A percentile compares a stretch with the other conserved stretches of the same genome.
These are phyloP conservation scores for Ceratocystis diversiconidia DNA, from an alignment of 2,329 filamentous ascomycete species.

Conservation along the genomic window DNA sequence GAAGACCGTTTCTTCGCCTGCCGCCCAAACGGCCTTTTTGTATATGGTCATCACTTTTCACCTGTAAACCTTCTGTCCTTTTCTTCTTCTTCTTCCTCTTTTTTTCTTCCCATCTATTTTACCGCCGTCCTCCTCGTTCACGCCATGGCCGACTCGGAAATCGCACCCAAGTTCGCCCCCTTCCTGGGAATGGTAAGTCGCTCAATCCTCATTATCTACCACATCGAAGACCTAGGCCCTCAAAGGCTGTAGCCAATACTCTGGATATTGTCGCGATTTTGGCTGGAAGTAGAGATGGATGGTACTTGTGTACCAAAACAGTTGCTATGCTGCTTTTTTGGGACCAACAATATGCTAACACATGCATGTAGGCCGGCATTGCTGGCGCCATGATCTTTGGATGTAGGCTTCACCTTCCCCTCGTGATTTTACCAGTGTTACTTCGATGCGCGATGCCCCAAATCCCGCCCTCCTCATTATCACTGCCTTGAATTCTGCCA, in stretches of 20 bases:
- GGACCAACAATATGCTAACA: neutral
- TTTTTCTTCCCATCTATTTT: neutral
- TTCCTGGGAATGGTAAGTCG: conserved; percentile 72
- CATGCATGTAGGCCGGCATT: conserved; percentile 50
- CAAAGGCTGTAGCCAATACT: neutral
- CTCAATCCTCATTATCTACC: neutral
- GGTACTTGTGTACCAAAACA: no score
- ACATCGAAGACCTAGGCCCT: neutral
- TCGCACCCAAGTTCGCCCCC: conserved; percentile 68
- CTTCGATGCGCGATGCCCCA: neutral
- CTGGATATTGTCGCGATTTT: no score
- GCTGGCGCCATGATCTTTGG: conserved; percentile 72
- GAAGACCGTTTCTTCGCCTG: neutral
- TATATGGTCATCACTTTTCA: neutral
- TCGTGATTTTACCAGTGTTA: conserved; percentile 10
- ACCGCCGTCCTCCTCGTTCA: neutral
- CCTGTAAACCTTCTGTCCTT: neutral
- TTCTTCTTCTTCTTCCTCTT: neutral
- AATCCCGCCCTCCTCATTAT: neutral
- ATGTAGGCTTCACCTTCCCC: conserved; percentile 39
- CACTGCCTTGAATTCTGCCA: neutral
- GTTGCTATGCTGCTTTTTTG: neutral
- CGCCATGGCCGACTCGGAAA: conserved; percentile 42
- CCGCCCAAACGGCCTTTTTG: neutral
- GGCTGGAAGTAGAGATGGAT: no score